Evolutionary conservation across 2,329 filamentous ascomycete species (phyloP), one percentile per base, ranked within the genome.

Genomic region (Hymenoscyphus repandus): DNA sequence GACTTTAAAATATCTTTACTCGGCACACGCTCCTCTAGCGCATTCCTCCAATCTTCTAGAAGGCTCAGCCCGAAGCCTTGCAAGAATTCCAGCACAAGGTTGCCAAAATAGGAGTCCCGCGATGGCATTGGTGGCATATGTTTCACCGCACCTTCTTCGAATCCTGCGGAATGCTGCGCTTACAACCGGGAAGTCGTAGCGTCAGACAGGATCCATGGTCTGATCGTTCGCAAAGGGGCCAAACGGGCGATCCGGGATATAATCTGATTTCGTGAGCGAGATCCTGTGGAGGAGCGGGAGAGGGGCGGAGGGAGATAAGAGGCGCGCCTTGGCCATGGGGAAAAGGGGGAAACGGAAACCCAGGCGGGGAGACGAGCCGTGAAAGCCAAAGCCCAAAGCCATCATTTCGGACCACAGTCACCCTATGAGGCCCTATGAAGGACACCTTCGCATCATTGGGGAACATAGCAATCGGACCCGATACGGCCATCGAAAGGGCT

Each of bases 231-330:
- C 6, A 30, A 42, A 31, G 40, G 40, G 40, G 22, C 17, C 6
- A 30, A 42, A 31, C 18, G 40, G 40, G 22, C 17, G 17, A 20
- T 17, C 22, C 27, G 31, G 40, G 40, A 42, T 27, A 9, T 15
- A 13, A 22, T n/a, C 20, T 15, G 40, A 42, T 13, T 31, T 42
- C 11, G 20, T 30, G 40, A 30, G 40, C 20, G 40, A 45, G 42
- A 45, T 45, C 42, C 27, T 27, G 22, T 30, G 31, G 42, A 31
- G 31, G 42, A 17, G 42, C 22, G 30, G 27, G 42, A 27, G 31
- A 17, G 42, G 42, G 42, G 27, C 42, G 31, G 42, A 45, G 40
- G n/a, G 22, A 45, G 42, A 45, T 33, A 33, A 33, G 42, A 15
- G 31, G 15, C 27, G 15, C 18, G 30, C 22, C 41, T 45, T 33